These are phyloP conservation scores for Asterophora lycoperdoides DNA, from an alignment of 768 basidiomycete genomes.

Conservation along the genomic window DNA sequence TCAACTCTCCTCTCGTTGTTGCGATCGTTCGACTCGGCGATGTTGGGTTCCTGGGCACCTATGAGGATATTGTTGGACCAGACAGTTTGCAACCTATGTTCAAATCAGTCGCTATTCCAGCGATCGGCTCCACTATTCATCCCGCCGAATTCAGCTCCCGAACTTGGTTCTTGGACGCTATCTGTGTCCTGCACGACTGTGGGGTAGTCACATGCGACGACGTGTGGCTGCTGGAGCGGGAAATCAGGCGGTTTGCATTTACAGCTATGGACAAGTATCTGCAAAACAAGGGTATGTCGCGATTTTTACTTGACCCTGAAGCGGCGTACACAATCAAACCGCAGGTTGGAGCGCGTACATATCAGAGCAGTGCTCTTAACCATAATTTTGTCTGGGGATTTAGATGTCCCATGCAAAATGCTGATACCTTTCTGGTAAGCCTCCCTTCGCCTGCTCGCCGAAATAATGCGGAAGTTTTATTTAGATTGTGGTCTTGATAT, in stretches of 20 bases:
- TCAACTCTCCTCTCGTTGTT: conserved; percentile 38
- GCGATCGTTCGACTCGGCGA: conserved; percentile 42
- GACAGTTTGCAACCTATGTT: conserved; percentile 42
- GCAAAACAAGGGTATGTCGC: conserved; percentile 35
- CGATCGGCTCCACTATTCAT: conserved; percentile 21
- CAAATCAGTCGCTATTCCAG: conserved; percentile 38
- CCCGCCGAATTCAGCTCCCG: conserved; percentile 40
- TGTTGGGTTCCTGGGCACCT: conserved; percentile 37
- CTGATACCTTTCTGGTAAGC: too few relatives aligned
- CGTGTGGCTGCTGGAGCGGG: conserved; percentile 44
- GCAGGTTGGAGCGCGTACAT: conserved; percentile 32
- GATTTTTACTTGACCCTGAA: neutral
- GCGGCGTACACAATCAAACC: neutral
- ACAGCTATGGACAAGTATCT: conserved; percentile 47
- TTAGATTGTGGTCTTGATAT: too few relatives aligned
- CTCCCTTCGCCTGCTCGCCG: too few relatives aligned
- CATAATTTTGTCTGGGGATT: neutral
- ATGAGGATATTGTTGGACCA: conserved; percentile 38
- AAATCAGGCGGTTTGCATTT: conserved; percentile 43
- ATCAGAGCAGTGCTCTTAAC: conserved; percentile 28
- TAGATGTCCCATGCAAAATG: neutral
- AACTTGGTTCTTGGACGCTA: conserved; percentile 46
- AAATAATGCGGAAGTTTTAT: too few relatives aligned
- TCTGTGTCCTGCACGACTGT: conserved; percentile 44
- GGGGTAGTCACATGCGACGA: conserved; percentile 46